Evolutionary conservation across 257 asterid species (phyloP).

Genomic region (Ehretia macrophylla): DNA sequence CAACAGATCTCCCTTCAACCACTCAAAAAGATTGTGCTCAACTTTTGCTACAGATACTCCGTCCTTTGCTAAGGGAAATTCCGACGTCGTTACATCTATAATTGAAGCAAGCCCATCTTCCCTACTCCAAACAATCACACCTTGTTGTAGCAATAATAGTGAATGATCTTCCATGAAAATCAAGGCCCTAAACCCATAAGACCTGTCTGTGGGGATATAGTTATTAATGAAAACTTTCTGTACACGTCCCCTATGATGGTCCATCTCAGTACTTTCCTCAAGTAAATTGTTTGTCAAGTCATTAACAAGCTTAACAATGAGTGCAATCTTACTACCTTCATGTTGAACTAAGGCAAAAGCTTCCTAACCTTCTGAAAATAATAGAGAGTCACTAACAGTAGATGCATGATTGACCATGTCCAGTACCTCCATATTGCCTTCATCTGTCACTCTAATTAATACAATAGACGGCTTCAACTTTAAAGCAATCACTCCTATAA

Average conservation of each 20-base stretch:
- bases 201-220: conserved; percentile 75
- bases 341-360: too few species aligned
- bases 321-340: too few species aligned
- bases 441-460: conserved; percentile 50
- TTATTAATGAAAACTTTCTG: conserved; percentile 81
- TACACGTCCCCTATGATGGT: conserved; percentile 66
- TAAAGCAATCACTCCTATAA: conserved; percentile 56
- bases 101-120: too few species aligned
- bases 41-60: conserved; percentile 96
- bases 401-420: too few species aligned
- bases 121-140: conserved; percentile 92
- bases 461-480: conserved; percentile 30
- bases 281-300: too few species aligned
- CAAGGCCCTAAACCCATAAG: conserved; percentile 91
- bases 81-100: conserved; percentile 80
- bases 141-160: conserved; percentile 73
- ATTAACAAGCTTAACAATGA: too few species aligned
- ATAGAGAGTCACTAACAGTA: too few species aligned
- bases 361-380: too few species aligned
- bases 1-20: too few species aligned
- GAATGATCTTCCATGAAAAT: conserved; percentile 98
- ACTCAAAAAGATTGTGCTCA: conserved; percentile 83
- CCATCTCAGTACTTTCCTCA: conserved; percentile 66
- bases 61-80: conserved; percentile 79
- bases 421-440: conserved; percentile 64